Conservation (phyloP, 768 basidiomycete species). For the Pseudohyphozyma bogoriensis region DNA sequence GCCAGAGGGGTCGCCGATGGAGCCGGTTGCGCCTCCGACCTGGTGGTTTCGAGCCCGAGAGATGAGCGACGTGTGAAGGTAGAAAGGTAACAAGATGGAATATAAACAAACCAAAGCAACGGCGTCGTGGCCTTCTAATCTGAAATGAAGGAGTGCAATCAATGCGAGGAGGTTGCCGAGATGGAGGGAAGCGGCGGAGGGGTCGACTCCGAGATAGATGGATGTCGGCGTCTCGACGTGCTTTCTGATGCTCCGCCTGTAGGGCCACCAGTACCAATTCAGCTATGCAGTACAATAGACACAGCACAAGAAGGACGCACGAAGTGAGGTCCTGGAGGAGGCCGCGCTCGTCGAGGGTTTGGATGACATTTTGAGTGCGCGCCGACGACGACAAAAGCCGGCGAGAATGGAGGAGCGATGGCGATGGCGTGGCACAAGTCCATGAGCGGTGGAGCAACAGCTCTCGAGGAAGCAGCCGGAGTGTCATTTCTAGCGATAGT, state of each 20-base stretch:
- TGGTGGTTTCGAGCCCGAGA: constrained; percentile 35
- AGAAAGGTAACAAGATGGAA: not conserved
- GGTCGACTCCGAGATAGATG: constrained; percentile 84
- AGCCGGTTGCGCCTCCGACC: constrained; percentile 93
- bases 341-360: constrained; percentile 15
- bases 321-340: constrained; percentile 20
- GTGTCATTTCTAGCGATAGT: too few species aligned
- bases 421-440: not conserved
- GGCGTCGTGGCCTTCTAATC: constrained; percentile 65
- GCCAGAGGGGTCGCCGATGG: constrained; percentile 95
- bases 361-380: constrained; percentile 10
- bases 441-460: not conserved
- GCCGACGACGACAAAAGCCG: not conserved
- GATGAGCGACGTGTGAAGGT: not conserved
- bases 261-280: not conserved
- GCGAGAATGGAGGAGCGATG: not conserved
- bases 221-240: constrained; percentile 38
- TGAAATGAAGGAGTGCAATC: constrained; percentile 77
- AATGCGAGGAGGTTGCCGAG: constrained; percentile 88
- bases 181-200: constrained; percentile 79
- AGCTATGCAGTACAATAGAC: not conserved
- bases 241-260: constrained; percentile 30
- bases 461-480: not conserved
- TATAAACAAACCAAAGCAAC: constrained; percentile 65
- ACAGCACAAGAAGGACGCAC: constrained; percentile 3